These are phyloP conservation scores for Earliella scabrosa DNA, from an alignment of 1,284 basidiomycete genomes.

Conservation along the genomic window DNA sequence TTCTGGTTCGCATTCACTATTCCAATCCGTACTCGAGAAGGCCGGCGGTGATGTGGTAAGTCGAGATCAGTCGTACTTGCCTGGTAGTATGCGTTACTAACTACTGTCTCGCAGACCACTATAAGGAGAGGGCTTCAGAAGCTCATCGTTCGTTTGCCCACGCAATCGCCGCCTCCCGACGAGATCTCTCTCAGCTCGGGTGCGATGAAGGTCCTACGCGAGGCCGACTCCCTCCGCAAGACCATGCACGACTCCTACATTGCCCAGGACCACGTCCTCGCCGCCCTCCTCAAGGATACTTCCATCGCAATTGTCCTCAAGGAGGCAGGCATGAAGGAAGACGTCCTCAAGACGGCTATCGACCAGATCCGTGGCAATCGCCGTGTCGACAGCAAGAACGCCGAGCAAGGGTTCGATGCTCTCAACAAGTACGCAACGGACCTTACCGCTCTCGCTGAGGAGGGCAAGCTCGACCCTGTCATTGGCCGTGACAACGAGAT, in stretches of 20 bases:
- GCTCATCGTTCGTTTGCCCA: conserved; percentile 76
- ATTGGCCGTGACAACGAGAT: conserved; percentile 94
- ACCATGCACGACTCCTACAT: conserved; percentile 94
- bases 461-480: conserved; percentile 93
- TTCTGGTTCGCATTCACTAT: conserved; percentile 52
- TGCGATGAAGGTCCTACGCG: conserved; percentile 72
- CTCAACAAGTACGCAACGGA: conserved; percentile 86
- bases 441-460: conserved; percentile 84
- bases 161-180: conserved; percentile 85
- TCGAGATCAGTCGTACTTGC: conserved; percentile 17
- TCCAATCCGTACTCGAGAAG: conserved; percentile 75
- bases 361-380: conserved; percentile 82
- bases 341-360: conserved; percentile 79
- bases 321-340: conserved; percentile 75
- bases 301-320: conserved; percentile 72
- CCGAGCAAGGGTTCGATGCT: conserved; percentile 89
- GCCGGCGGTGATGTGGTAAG: conserved; percentile 80
- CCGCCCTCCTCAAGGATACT: conserved; percentile 78
- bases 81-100: conserved; percentile 23
- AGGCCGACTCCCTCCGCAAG: conserved; percentile 83
- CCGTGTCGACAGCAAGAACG: conserved; percentile 80
- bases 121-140: conserved; percentile 72
- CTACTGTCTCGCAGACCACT: conserved; percentile 41
- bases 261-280: conserved; percentile 81
- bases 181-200: conserved; percentile 71